Evolutionary conservation across 1,284 basidiomycete genomes (phyloP).

Genomic region (Tilletia walkeri): DNA sequence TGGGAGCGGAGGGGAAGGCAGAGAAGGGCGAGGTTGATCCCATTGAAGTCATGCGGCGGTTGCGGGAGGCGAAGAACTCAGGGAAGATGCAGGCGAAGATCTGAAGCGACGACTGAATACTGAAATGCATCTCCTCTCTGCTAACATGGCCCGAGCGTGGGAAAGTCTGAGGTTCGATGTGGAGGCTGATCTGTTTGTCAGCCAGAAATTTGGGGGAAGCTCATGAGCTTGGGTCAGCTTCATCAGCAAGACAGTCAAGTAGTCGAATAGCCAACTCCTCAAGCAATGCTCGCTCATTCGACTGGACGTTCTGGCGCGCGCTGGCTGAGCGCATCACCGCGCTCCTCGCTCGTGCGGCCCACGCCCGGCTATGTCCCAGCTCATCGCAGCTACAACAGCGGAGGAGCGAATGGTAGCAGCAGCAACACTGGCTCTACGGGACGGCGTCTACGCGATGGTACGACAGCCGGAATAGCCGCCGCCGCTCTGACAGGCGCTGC

Average conservation of each 20-base stretch:
- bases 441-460: neutral
- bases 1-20: neutral
- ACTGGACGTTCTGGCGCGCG: neutral
- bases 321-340: neutral
- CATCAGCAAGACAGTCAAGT: neutral
- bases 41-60: slow-evolving; percentile 67
- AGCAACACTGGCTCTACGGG: too few species aligned
- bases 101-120: slow-evolving; percentile 18
- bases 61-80: slow-evolving; percentile 78
- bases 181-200: slow-evolving; percentile 5
- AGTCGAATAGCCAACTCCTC: too few species aligned
- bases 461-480: neutral
- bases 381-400: neutral
- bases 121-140: neutral
- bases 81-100: slow-evolving; percentile 41
- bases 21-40: slow-evolving; percentile 57
- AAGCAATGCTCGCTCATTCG: too few species aligned
- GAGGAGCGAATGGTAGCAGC: too few species aligned
- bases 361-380: neutral
- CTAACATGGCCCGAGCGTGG: neutral
- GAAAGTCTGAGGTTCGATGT: neutral
- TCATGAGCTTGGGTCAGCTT: neutral
- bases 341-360: neutral
- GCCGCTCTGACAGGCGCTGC: neutral
- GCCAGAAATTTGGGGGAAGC: neutral